Evolutionary conservation across 495 filamentous ascomycete species (phyloP), one percentile per base, ranked within the genome.

Genomic region (Penicillium nucicola): DNA sequence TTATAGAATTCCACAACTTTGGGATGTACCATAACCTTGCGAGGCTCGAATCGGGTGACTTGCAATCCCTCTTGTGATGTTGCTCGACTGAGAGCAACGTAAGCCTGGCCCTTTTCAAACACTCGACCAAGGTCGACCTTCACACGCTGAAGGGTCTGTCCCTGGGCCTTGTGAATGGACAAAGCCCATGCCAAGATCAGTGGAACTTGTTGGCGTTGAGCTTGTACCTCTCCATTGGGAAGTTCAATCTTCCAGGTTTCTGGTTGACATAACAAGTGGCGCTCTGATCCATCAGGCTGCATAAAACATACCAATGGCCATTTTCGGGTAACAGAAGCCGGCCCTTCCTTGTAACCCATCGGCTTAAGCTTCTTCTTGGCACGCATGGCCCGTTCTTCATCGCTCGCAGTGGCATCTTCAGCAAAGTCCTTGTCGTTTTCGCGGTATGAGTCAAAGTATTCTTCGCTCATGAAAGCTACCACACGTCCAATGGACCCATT

Each of bases 91-190:
- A 81, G 59, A 8, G 77, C 77, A 23, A 81, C 77, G 50, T 81
- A 81, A 11, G 77, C 77, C 53, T 81, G 93, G 0, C 93, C 93
- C 66, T 96, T 97, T 66, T 97, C 93, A 58, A 98, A 98, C 8
- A 93, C 89, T 55, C 78, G 85, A 13, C 90, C 89, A 0, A 98
- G 77, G 58, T 97, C 90, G 5, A 98, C 92, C 65, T 95, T 96
- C 40, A 97, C 95, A 13, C 93, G 79, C 61, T 96, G 91, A 37
- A 98, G 75, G 12, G 93, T 97, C 63, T 97, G 95, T 0, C 93
- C 93, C 64, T 98, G 93, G 8, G 95, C 93, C 71, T 98, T 98
- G 75, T 98, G 93, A 53, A 98, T 97, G 2, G 89, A 95, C 13
- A 98, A 71, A 12, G 93, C 95, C 93, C 93, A 97, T 1, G 93